Percentiles rank a stretch among this genome's conserved stretches.
Conservation (phyloP, 257 asterid genomes). For the Primulina eburnea region DNA sequence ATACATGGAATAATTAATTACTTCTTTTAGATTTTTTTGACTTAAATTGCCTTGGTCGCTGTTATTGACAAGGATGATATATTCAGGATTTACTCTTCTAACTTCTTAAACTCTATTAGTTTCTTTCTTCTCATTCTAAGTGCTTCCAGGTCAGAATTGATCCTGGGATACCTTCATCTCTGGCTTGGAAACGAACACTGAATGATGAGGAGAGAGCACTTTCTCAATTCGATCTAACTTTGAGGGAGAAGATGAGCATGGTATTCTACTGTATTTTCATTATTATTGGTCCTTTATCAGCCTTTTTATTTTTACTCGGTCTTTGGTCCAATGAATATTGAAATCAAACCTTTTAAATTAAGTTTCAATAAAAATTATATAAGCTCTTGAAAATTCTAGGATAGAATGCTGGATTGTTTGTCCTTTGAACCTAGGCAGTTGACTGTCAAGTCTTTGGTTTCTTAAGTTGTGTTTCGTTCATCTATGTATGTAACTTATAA, state of each 20-base stretch:
- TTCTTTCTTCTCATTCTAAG: constrained; percentile 14
- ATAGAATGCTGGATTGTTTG: constrained; percentile 13
- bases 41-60: constrained; percentile 7
- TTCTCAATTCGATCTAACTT: constrained; percentile 54
- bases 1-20: constrained; percentile 5
- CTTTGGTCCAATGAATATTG: constrained; percentile 1
- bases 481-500: constrained; percentile 7
- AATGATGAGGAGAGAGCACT: constrained; percentile 51
- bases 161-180: constrained; percentile 67
- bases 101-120: neutral
- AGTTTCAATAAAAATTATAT: constrained; percentile 1
- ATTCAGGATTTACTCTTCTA: constrained; percentile 7
- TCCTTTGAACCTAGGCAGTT: neutral
- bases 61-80: neutral
- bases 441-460: constrained; percentile 12
- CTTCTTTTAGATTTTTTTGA: neutral
- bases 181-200: constrained; percentile 77
- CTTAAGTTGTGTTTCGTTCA: constrained; percentile 12
- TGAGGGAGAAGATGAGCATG: constrained; percentile 67
- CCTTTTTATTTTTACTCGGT: constrained; percentile 17
- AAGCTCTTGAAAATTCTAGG: constrained; percentile 2
- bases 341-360: constrained; percentile 11
- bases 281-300: constrained; percentile 13
- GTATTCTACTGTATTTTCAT: constrained; percentile 43
- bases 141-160: constrained; percentile 55